Conservation (phyloP, 176 grass and related monocot species). For the Triticum turgidum region DNA sequence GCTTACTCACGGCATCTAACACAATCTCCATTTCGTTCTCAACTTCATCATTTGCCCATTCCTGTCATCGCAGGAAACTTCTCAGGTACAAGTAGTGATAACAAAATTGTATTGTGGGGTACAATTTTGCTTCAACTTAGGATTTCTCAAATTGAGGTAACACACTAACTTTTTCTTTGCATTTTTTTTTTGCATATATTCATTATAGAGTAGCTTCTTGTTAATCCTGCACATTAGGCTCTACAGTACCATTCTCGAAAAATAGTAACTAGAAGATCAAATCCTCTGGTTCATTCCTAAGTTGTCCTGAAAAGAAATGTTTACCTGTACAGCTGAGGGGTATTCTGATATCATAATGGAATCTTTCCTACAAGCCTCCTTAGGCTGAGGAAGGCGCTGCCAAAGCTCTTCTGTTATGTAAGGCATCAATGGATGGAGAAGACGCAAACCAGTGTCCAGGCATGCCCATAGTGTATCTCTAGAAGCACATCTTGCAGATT, state of each 20-base stretch:
- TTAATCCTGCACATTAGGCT: neutral
- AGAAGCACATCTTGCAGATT: conserved; percentile 66
- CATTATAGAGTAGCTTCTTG: neutral
- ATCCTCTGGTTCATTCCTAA: neutral
- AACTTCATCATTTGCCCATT: conserved; percentile 64
- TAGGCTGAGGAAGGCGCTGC: conserved; percentile 79
- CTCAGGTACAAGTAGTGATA: neutral
- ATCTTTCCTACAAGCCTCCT: conserved; percentile 63
- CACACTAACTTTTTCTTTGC: neutral
- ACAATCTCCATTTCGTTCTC: conserved; percentile 81
- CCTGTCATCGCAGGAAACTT: conserved; percentile 36
- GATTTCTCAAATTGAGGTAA: conserved; percentile 14
- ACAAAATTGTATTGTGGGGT: neutral
- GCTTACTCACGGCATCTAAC: conserved; percentile 60
- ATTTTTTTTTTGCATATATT: neutral
- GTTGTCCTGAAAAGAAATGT: conserved; percentile 29
- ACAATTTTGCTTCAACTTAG: neutral
- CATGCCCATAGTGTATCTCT: conserved; percentile 81
- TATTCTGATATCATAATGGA: conserved; percentile 95
- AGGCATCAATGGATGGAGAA: conserved; percentile 97
- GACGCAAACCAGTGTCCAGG: conserved; percentile 69
- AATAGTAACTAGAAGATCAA: neutral
- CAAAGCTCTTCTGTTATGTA: conserved; percentile 94
- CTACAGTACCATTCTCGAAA: neutral
- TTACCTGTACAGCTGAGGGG: conserved; percentile 74